A percentile compares a stretch with the other conserved stretches of the same genome.
Evolutionary conservation across 2,329 filamentous ascomycete genomes (phyloP).

Genomic region (Claviceps lovelessii): DNA sequence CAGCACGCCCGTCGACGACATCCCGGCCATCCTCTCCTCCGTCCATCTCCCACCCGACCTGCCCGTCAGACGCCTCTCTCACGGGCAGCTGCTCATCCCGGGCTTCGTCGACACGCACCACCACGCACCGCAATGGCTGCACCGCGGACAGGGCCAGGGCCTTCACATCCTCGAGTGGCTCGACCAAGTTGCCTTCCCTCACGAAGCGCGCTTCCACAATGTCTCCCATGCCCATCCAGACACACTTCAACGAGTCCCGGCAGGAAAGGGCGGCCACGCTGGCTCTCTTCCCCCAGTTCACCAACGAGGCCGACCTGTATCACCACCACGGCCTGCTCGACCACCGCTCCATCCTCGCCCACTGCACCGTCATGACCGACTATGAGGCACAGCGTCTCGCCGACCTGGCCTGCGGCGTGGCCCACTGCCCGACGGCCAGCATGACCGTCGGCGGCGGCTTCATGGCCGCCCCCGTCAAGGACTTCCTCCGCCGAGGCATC

Average conservation of each 20-base stretch:
- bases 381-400: slow-evolving; percentile 36
- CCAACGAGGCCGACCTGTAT: slow-evolving; percentile 47
- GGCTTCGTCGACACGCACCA: slow-evolving; percentile 55
- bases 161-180: slow-evolving; percentile 49
- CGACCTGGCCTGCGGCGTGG: slow-evolving; percentile 39
- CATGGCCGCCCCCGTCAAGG: slow-evolving; percentile 45
- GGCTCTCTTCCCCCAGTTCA: slow-evolving; percentile 40
- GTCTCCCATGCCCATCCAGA: slow-evolving; percentile 43
- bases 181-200: slow-evolving; percentile 47
- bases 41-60: slow-evolving; percentile 2
- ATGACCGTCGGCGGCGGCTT: slow-evolving; percentile 48
- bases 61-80: slow-evolving; percentile 15
- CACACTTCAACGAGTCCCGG: slow-evolving; percentile 51
- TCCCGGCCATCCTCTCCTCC: slow-evolving; percentile 7
- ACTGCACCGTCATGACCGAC: slow-evolving; percentile 48
- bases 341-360: slow-evolving; percentile 45
- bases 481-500: slow-evolving; percentile 41
- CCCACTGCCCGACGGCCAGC: slow-evolving; percentile 51
- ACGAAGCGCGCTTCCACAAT: slow-evolving; percentile 47
- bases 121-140: slow-evolving; percentile 45
- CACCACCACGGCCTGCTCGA: slow-evolving; percentile 38
- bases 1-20: slow-evolving; percentile 5
- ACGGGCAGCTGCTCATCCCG: slow-evolving; percentile 40
- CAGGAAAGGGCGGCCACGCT: slow-evolving; percentile 43
- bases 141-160: slow-evolving; percentile 33